Evolutionary conservation across 2,329 filamentous ascomycete genomes (phyloP).

Genomic region (Colletotrichum musae): DNA sequence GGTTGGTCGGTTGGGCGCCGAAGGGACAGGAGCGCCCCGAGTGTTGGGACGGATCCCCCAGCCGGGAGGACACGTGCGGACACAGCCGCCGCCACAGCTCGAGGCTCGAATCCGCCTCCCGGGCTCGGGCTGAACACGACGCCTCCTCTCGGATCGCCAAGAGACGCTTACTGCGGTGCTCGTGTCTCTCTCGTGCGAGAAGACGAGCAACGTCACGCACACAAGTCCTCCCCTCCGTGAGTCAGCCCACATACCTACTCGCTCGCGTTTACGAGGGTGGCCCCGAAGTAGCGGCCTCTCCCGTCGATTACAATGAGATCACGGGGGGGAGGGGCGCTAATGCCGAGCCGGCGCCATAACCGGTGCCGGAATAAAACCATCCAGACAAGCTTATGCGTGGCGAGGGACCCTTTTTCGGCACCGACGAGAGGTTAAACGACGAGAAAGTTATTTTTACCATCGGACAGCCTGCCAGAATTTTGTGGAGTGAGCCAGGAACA

Average conservation of each 20-base stretch:
- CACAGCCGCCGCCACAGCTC: background rate
- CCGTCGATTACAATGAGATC: background rate
- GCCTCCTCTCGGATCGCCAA: background rate
- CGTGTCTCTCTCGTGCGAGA: too few species aligned
- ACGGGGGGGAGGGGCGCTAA: background rate
- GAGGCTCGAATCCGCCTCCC: background rate
- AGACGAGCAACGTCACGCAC: background rate
- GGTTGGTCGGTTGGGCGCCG: background rate
- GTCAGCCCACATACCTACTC: too few species aligned
- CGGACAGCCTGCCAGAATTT: background rate
- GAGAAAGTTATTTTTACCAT: slow-evolving; percentile 18
- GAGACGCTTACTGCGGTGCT: background rate
- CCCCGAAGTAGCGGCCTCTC: background rate
- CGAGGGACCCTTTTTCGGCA: slow-evolving; percentile 10
- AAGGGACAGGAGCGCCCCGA: background rate
- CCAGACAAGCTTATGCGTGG: background rate
- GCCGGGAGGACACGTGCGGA: background rate
- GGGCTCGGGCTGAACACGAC: background rate
- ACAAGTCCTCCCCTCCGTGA: too few species aligned
- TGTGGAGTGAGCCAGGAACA: background rate
- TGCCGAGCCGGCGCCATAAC: background rate
- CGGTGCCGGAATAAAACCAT: background rate
- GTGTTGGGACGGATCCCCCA: background rate
- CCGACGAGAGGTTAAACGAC: slow-evolving; percentile 3
- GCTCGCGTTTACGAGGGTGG: background rate